phyloP scores from a whole-genome alignment of 306 rosid genomes.

The Medicago lupulina region DNA sequence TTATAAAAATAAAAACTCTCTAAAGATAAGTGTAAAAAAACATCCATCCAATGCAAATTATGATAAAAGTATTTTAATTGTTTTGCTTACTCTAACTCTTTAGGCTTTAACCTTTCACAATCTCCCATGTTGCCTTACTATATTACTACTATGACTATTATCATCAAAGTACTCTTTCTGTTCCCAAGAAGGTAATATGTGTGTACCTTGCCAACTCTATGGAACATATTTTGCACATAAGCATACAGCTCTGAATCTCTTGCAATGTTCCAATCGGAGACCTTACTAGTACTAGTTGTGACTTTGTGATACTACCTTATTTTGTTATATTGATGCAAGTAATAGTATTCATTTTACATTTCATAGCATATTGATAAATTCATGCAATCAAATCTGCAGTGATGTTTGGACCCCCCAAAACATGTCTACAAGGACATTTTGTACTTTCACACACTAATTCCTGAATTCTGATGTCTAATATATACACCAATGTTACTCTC shows the following conservation, averaged over 20 bases:
- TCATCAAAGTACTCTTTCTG: slow-evolving; percentile 54
- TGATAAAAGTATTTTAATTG: too few species aligned
- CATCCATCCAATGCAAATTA: too few species aligned
- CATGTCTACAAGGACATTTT: slow-evolving; percentile 15
- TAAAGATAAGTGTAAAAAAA: too few species aligned
- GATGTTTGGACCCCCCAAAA: neutral
- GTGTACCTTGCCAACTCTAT: slow-evolving; percentile 49
- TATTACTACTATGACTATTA: slow-evolving; percentile 49
- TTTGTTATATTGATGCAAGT: slow-evolving; percentile 35
- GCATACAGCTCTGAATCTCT: slow-evolving; percentile 77
- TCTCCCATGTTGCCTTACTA: slow-evolving; percentile 66
- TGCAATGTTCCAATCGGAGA: slow-evolving; percentile 56
- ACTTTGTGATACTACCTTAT: neutral
- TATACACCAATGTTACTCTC: slow-evolving; percentile 10
- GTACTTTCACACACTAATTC: neutral
- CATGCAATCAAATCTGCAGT: slow-evolving; percentile 18
- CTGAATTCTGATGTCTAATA: neutral
- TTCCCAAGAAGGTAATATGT: slow-evolving; percentile 60
- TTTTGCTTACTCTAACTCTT: slow-evolving; percentile 56
- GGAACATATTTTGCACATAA: slow-evolving; percentile 45
- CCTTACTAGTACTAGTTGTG: slow-evolving; percentile 22
- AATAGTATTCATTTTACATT: slow-evolving; percentile 1
- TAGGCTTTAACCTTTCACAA: slow-evolving; percentile 66
- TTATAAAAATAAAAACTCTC: too few species aligned
- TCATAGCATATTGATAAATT: neutral